These are phyloP conservation scores for Microsporum canis DNA, from an alignment of 2,329 filamentous ascomycete genomes.

Conservation along the genomic window DNA sequence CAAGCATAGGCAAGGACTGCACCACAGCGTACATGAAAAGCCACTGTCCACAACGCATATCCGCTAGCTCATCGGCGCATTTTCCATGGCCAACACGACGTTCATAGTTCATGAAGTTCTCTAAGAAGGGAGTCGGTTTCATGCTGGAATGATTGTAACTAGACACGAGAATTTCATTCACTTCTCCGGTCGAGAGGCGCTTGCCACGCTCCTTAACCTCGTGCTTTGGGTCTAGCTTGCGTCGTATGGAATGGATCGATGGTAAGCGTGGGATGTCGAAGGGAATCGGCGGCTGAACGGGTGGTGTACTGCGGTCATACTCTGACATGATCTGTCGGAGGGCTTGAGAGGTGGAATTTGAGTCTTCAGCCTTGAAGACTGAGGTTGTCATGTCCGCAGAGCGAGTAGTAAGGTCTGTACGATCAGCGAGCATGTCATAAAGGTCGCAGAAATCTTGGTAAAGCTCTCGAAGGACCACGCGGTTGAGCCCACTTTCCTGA, in stretches of 20 bases:
- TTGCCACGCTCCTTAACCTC: constrained; percentile 59
- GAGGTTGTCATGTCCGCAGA: constrained; percentile 56
- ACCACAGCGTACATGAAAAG: constrained; percentile 42
- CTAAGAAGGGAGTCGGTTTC: constrained; percentile 37
- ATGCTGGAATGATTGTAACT: constrained; percentile 69
- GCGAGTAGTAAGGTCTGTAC: constrained; percentile 64
- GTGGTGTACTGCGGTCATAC: constrained; percentile 79
- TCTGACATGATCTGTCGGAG: constrained; percentile 72
- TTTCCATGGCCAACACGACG: constrained; percentile 35
- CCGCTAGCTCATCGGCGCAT: constrained; percentile 34
- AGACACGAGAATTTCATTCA: constrained; percentile 63
- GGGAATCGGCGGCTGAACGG: constrained; percentile 80
- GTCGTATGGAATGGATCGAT: constrained; percentile 52
- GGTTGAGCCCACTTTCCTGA: constrained; percentile 73
- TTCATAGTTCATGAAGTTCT: constrained; percentile 40
- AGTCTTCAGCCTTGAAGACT: constrained; percentile 40
- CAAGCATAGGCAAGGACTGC: constrained; percentile 39
- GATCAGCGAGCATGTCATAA: constrained; percentile 81
- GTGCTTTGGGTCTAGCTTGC: constrained; percentile 59
- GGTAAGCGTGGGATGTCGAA: constrained; percentile 78
- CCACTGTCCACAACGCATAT: constrained; percentile 41
- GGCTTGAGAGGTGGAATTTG: constrained; percentile 51
- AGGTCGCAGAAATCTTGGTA: constrained; percentile 78
- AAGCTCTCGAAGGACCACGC: constrained; percentile 66
- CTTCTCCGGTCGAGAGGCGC: constrained; percentile 67